A percentile compares a stretch with the other conserved stretches of the same genome.
Evolutionary conservation across 306 rosid genomes (phyloP).

Genomic region (Prinsepia uniflora): DNA sequence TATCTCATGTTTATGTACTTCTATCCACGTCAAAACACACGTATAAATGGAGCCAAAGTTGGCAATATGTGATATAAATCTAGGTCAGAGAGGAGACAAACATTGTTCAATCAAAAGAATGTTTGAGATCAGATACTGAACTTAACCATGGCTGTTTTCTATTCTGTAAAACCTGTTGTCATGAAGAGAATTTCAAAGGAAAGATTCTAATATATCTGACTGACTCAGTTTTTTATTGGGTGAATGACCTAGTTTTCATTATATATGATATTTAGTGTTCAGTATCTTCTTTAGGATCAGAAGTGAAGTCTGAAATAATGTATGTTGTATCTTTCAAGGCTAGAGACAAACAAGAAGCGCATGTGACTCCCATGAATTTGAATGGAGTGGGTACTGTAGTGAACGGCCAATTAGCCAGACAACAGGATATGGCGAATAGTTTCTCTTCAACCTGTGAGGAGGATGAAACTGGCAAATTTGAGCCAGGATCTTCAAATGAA

Average conservation of each 20-base stretch:
- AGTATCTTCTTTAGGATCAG: background rate
- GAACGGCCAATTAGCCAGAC: slow-evolving; percentile 26
- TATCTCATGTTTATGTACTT: slow-evolving; percentile 24
- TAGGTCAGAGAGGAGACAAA: slow-evolving; percentile 36
- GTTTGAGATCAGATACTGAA: slow-evolving; percentile 30
- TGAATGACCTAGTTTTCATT: background rate
- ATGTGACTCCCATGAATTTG: slow-evolving; percentile 29
- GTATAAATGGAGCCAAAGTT: slow-evolving; percentile 16
- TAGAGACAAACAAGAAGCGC: slow-evolving; percentile 28
- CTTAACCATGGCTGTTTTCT: slow-evolving; percentile 21
- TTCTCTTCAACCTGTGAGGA: slow-evolving; percentile 16
- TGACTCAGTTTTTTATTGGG: no score
- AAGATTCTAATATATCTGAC: slow-evolving; percentile 6
- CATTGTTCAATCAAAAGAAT: slow-evolving; percentile 22
- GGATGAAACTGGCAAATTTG: slow-evolving; percentile 29
- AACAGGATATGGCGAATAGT: slow-evolving; percentile 24
- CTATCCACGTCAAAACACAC: slow-evolving; percentile 5
- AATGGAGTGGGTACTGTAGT: slow-evolving; percentile 26
- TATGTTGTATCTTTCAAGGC: slow-evolving; percentile 27
- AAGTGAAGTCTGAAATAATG: background rate
- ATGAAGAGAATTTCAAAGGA: slow-evolving; percentile 34
- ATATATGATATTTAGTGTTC: background rate
- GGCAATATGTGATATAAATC: slow-evolving; percentile 23
- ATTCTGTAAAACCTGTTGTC: slow-evolving; percentile 17
- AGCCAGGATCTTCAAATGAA: slow-evolving; percentile 32